Evolutionary conservation across 2,329 filamentous ascomycete species (phyloP).

Genomic region (Claviceps fusiformis): DNA sequence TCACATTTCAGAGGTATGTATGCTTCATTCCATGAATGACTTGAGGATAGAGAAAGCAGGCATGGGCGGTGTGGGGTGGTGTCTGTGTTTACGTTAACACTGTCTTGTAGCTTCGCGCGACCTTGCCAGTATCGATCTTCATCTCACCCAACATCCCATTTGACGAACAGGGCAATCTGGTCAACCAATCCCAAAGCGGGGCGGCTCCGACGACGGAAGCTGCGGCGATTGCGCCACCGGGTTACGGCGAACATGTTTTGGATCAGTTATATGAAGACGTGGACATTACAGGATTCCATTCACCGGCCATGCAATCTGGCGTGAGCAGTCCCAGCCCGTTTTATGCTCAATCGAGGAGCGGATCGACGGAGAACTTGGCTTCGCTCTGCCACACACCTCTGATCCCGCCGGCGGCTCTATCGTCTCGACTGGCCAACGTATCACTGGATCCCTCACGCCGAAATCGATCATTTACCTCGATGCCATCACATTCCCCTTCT

Average conservation of each 20-base stretch:
- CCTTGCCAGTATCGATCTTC: slow-evolving; percentile 81
- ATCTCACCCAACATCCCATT: slow-evolving; percentile 89
- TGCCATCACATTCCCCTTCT: slow-evolving; percentile 27
- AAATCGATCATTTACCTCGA: slow-evolving; percentile 32
- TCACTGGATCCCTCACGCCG: slow-evolving; percentile 34
- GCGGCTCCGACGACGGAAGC: slow-evolving; percentile 36
- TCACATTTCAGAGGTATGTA: slow-evolving; percentile 70
- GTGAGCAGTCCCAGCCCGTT: slow-evolving; percentile 76
- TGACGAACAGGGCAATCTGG: slow-evolving; percentile 72
- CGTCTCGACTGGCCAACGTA: slow-evolving; percentile 57
- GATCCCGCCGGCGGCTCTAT: slow-evolving; percentile 39
- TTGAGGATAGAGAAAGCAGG: no score
- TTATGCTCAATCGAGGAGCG: slow-evolving; percentile 54
- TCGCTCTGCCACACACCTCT: slow-evolving; percentile 23
- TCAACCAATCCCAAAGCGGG: slow-evolving; percentile 43
- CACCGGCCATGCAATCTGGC: slow-evolving; percentile 56
- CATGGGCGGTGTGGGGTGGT: background rate
- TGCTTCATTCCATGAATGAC: no score
- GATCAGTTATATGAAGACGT: slow-evolving; percentile 86
- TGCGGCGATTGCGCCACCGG: slow-evolving; percentile 66
- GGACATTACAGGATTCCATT: slow-evolving; percentile 69
- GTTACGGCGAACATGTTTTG: slow-evolving; percentile 80
- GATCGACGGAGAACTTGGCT: slow-evolving; percentile 69
- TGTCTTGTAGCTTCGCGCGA: slow-evolving; percentile 56
- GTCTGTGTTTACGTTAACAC: background rate